These are phyloP conservation scores for Cyclotella choctawhatcheeana DNA, from an alignment of 108 stramenopile genomes.

Conservation along the genomic window DNA sequence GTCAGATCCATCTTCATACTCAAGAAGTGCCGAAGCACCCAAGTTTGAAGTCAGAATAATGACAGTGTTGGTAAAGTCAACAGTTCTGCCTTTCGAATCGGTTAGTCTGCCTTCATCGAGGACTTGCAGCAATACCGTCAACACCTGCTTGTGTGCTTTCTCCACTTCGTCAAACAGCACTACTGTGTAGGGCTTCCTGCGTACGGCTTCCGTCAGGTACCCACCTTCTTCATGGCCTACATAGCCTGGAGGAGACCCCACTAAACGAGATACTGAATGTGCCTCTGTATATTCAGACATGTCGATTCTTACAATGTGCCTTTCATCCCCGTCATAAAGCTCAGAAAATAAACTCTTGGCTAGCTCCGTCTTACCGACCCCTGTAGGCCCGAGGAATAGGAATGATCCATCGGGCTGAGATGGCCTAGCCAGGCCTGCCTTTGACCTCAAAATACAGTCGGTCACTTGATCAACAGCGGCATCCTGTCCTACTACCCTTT, in stretches of 20 bases:
- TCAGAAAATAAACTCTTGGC: conserved; percentile 77
- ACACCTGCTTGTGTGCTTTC: conserved; percentile 95
- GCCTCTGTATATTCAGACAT: conserved; percentile 94
- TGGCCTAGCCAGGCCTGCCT: conserved; percentile 69
- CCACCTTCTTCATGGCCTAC: conserved; percentile 97
- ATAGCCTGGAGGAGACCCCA: conserved; percentile 94
- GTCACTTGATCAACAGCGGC: conserved; percentile 77
- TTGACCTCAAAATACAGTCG: conserved; percentile 70
- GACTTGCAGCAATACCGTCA: conserved; percentile 92
- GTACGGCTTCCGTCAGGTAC: conserved; percentile 96
- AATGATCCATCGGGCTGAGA: conserved; percentile 76
- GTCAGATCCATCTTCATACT: conserved; percentile 50
- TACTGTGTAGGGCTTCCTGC: conserved; percentile 93
- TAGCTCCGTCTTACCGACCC: conserved; percentile 88
- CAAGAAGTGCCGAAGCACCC: conserved; percentile 81
- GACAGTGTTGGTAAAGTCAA: conserved; percentile 96
- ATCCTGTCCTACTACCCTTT: conserved; percentile 88
- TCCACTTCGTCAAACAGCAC: conserved; percentile 97
- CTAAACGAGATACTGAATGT: conserved; percentile 78
- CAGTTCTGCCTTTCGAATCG: conserved; percentile 92
- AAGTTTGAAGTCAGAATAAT: conserved; percentile 96
- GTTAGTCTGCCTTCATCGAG: conserved; percentile 97
- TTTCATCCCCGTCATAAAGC: conserved; percentile 83
- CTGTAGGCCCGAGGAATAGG: conserved; percentile 85
- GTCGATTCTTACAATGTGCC: conserved; percentile 84